Conservation (phyloP, 2,329 filamentous ascomycete genomes). For the Diaporthe longicolla region DNA sequence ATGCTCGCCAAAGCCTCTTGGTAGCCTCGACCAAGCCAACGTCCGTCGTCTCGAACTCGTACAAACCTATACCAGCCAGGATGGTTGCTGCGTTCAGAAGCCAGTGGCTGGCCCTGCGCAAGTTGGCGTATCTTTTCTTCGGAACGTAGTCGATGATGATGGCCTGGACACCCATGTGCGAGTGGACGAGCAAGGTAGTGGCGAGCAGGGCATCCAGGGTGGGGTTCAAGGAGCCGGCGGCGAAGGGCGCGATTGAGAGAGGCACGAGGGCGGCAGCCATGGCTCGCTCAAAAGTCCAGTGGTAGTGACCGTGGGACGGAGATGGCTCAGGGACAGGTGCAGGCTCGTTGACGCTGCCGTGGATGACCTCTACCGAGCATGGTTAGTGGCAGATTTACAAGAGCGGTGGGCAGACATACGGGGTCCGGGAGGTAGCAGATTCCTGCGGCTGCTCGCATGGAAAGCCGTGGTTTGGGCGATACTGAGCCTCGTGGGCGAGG, state of each 20-base stretch:
- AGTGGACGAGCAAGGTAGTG: constrained; percentile 88
- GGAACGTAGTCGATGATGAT: constrained; percentile 95
- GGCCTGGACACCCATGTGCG: constrained; percentile 94
- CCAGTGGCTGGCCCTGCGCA: constrained; percentile 80
- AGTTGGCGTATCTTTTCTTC: constrained; percentile 74
- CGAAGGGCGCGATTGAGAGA: constrained; percentile 91
- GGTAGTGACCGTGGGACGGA: constrained; percentile 92
- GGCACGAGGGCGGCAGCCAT: constrained; percentile 87
- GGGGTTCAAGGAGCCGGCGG: constrained; percentile 91
- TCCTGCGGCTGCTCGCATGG: constrained; percentile 83
- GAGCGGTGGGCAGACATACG: constrained; percentile 64
- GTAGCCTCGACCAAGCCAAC: constrained; percentile 93
- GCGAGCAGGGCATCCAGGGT: constrained; percentile 88
- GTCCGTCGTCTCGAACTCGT: constrained; percentile 99
- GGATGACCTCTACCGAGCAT: constrained; percentile 73
- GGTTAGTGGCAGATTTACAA: constrained; percentile 57
- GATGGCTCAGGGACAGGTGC: constrained; percentile 79
- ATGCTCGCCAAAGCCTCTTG: constrained; percentile 91
- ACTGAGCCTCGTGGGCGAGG: constrained; percentile 48
- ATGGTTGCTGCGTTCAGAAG: constrained; percentile 83
- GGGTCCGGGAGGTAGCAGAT: constrained; percentile 85
- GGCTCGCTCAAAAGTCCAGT: constrained; percentile 96
- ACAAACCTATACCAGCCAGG: constrained; percentile 87
- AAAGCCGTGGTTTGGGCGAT: constrained; percentile 79
- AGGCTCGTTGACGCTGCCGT: constrained; percentile 85